Evolutionary conservation across 345 rosid species (phyloP).

Genomic region (Citrus australasica): DNA sequence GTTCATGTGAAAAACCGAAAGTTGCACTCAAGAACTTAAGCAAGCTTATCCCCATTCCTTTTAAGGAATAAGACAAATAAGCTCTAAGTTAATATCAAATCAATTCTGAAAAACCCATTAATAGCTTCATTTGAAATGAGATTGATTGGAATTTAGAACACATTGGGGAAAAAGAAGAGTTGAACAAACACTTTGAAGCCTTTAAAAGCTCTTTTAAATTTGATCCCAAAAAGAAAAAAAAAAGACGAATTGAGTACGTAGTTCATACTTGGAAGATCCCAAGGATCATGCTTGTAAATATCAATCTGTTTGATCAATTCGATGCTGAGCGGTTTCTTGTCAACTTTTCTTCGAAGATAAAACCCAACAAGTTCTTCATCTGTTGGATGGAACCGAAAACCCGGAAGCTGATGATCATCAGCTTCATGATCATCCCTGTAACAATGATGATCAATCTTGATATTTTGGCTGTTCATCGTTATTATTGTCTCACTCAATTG

Average conservation of each 20-base stretch:
- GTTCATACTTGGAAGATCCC: slow-evolving; percentile 92
- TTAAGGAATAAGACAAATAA: neutral
- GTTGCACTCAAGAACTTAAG: neutral
- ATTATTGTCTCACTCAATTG: too few species aligned
- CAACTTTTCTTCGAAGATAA: slow-evolving; percentile 67
- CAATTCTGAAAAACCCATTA: neutral
- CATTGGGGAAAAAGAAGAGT: too few species aligned
- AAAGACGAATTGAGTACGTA: neutral
- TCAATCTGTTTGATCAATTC: slow-evolving; percentile 71
- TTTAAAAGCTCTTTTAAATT: too few species aligned
- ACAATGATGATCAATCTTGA: too few species aligned
- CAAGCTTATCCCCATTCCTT: neutral
- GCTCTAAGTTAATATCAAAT: neutral
- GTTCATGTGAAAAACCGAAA: neutral
- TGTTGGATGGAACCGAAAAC: slow-evolving; percentile 88
- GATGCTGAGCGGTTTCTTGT: slow-evolving; percentile 47
- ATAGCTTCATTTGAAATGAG: neutral
- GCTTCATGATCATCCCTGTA: neutral
- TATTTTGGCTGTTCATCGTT: neutral
- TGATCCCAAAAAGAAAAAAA: neutral
- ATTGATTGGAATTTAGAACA: neutral
- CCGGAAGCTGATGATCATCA: slow-evolving; percentile 45
- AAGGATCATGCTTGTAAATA: slow-evolving; percentile 82
- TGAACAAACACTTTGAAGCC: too few species aligned
- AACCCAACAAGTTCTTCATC: slow-evolving; percentile 88